phyloP scores from a whole-genome alignment of 441 rosid species.

The Pelargonium citronellum region DNA sequence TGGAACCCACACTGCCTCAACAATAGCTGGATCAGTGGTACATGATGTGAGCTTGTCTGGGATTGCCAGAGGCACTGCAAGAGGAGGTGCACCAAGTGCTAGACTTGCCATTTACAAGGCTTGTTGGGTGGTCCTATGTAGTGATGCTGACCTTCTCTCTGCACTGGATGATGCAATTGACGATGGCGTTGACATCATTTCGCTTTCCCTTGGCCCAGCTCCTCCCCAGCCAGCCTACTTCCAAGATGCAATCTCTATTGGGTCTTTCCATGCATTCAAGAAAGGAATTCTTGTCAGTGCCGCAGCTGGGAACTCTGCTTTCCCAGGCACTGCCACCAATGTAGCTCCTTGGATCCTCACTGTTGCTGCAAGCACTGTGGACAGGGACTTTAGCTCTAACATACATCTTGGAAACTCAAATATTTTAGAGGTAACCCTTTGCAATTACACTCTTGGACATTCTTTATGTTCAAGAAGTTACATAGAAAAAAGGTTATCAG shows the following conservation, averaged over 20 bases:
- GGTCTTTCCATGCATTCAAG: conserved; percentile 30
- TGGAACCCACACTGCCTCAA: conserved; percentile 23
- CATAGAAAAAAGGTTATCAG: too few relatives aligned
- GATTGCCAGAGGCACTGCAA: not conserved
- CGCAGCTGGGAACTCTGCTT: conserved; percentile 35
- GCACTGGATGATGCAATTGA: conserved; percentile 17
- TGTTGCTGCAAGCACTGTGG: conserved; percentile 34
- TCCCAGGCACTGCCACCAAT: conserved; percentile 20
- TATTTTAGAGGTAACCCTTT: conserved; percentile 30
- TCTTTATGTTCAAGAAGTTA: too few relatives aligned
- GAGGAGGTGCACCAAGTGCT: conserved; percentile 23
- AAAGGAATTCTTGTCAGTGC: conserved; percentile 28
- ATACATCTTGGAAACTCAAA: conserved; percentile 29
- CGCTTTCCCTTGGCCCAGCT: conserved; percentile 11
- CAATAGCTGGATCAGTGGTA: conserved; percentile 1
- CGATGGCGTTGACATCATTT: conserved; percentile 24
- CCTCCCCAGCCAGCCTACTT: conserved; percentile 12
- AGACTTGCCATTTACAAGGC: conserved; percentile 23
- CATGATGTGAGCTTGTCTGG: conserved; percentile 1
- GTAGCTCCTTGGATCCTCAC: conserved; percentile 39
- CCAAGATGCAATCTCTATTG: conserved; percentile 26
- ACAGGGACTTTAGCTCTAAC: conserved; percentile 28
- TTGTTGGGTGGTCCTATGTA: conserved; percentile 19
- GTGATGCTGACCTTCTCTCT: conserved; percentile 14
- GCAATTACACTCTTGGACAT: too few relatives aligned